A percentile compares a stretch with the other conserved stretches of the same genome.
These are phyloP conservation scores for Dothiorella sarmentorum DNA, from an alignment of 2,329 filamentous ascomycete species.

Conservation along the genomic window DNA sequence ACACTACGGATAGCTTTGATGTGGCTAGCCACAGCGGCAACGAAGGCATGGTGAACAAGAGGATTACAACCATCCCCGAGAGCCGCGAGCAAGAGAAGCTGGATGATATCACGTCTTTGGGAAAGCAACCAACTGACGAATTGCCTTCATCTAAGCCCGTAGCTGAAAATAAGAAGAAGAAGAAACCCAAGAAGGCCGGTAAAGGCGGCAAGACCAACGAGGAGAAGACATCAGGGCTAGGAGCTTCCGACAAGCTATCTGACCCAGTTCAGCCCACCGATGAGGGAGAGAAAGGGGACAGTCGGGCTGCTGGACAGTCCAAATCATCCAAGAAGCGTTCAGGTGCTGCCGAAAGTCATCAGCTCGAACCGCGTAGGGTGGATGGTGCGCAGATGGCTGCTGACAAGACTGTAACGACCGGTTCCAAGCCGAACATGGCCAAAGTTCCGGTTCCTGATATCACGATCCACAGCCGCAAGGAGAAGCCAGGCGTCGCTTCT, in stretches of 20 bases:
- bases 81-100: neutral
- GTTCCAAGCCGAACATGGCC: neutral
- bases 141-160: neutral
- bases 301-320: neutral
- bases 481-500: neutral
- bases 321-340: neutral
- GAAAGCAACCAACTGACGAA: neutral
- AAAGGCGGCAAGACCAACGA: neutral
- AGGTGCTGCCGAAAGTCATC: neutral
- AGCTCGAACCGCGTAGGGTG: neutral
- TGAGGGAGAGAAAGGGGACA: neutral
- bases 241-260: neutral
- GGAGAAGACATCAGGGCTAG: neutral
- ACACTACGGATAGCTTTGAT: neutral
- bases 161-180: neutral
- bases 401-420: neutral
- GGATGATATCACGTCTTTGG: neutral
- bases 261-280: too few relatives aligned
- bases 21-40: neutral
- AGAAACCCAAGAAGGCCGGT: neutral
- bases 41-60: constrained; percentile 1
- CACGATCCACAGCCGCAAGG: constrained; percentile 4
- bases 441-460: neutral
- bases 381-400: too few relatives aligned
- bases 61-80: neutral